Percentiles rank a stretch among this genome's conserved stretches.
Evolutionary conservation across 805 yeast species (phyloP).

Genomic region (Tetrapisispora namnaoensis): DNA sequence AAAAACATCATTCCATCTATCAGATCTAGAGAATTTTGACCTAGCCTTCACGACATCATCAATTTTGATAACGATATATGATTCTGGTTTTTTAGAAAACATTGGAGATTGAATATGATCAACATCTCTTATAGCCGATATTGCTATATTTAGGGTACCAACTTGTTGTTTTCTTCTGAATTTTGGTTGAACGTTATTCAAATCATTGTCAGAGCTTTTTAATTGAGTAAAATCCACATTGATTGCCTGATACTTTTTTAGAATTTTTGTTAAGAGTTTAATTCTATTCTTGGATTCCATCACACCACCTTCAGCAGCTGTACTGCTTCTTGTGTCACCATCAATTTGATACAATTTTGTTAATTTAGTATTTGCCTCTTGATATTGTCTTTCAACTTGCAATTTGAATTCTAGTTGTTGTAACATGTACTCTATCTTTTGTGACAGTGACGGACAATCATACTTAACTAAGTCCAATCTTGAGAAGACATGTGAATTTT

Average conservation of each 20-base stretch:
- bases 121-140: constrained; percentile 74
- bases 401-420: constrained; percentile 90
- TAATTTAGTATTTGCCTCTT: constrained; percentile 85
- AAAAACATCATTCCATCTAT: constrained; percentile 76
- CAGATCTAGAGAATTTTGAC: constrained; percentile 66
- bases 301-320: constrained; percentile 83
- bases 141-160: constrained; percentile 66
- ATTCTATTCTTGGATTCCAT: constrained; percentile 79
- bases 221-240: constrained; percentile 59
- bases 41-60: constrained; percentile 81
- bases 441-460: constrained; percentile 91
- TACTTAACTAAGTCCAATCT: constrained; percentile 77
- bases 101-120: constrained; percentile 86
- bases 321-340: constrained; percentile 77
- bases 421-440: constrained; percentile 88
- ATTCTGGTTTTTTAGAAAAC: constrained; percentile 70
- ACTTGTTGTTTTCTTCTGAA: constrained; percentile 75
- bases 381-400: constrained; percentile 88
- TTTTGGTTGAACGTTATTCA: constrained; percentile 56
- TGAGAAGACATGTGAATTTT: constrained; percentile 38
- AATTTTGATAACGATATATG: constrained; percentile 64
- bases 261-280: constrained; percentile 68
- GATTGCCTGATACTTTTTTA: constrained; percentile 84
- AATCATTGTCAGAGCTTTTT: constrained; percentile 48
- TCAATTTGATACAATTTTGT: constrained; percentile 78